Evolutionary conservation across 371 early-diverging fungal species (phyloP).

Genomic region (Blakeslea trispora): DNA sequence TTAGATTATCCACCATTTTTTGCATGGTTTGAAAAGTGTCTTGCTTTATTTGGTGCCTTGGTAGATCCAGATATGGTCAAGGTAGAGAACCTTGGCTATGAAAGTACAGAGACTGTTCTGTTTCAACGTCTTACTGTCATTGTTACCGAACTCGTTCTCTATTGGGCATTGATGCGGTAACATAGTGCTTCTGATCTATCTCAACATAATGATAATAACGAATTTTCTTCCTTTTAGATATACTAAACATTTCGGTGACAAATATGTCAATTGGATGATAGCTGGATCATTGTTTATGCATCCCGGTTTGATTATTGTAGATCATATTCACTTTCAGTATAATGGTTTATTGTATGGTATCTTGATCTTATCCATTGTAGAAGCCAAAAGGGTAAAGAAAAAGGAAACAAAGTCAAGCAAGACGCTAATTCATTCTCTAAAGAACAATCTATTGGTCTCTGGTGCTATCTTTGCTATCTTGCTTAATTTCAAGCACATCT

Average conservation of each 20-base stretch:
- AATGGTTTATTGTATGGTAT: conserved; percentile 94
- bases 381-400: conserved; percentile 66
- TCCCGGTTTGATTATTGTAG: conserved; percentile 87
- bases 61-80: conserved; percentile 79
- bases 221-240: no score
- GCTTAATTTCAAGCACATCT: conserved; percentile 97
- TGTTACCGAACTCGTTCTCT: conserved; percentile 77
- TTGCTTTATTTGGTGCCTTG: conserved; percentile 65
- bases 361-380: conserved; percentile 76
- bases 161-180: conserved; percentile 68
- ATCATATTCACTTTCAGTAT: conserved; percentile 96
- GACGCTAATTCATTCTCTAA: conserved; percentile 10
- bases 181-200: not conserved
- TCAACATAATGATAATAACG: not conserved
- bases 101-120: conserved; percentile 64
- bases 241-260: conserved; percentile 37
- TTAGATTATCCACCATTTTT: conserved; percentile 98
- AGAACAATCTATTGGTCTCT: conserved; percentile 68
- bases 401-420: conserved; percentile 4
- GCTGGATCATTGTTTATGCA: conserved; percentile 72
- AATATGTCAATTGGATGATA: conserved; percentile 43
- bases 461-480: conserved; percentile 85
- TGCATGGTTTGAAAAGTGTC: conserved; percentile 90
- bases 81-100: conserved; percentile 72
- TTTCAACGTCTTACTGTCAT: conserved; percentile 89